Evolutionary conservation across 169 alveolate species (phyloP), one percentile per base, ranked within the genome.

Genomic region (Perkinsus marinus): DNA sequence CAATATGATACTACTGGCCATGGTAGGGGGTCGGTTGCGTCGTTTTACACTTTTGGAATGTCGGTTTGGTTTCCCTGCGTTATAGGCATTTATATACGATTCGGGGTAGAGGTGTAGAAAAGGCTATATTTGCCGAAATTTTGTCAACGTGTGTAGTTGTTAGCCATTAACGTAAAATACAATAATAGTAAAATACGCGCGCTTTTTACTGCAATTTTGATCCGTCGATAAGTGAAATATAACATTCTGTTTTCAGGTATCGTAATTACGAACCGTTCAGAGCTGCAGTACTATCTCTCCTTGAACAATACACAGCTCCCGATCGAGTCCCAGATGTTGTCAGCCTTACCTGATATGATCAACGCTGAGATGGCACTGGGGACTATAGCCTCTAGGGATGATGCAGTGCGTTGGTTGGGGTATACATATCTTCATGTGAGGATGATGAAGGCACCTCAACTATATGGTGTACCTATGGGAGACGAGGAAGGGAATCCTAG

Each of bases 1-100:
- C 99, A 98, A 93, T 99, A 96, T 95, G 99, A 99, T 97, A 98
- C 96, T 68, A 95, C 95, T 39, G 99, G 99, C 36, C 99, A 98
- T 94, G 99, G 79, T 57, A 26, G 22, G 79, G 26, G 7, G 79
- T 2, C 37, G 30, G 22, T 7, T 26, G 22, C 26, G n/a, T n/a
- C n/a, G n/a, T n/a, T n/a, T n/a, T n/a, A n/a, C n/a, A n/a, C n/a
- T n/a, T n/a, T n/a, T n/a, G n/a, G n/a, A n/a, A n/a, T n/a, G n/a
- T n/a, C n/a, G n/a, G n/a, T n/a, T n/a, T n/a, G n/a, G n/a, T n/a
- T n/a, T n/a, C n/a, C n/a, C n/a, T n/a, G n/a, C n/a, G n/a, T n/a
- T n/a, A n/a, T n/a, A n/a, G n/a, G n/a, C n/a, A n/a, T n/a, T n/a
- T n/a, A n/a, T n/a, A n/a, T n/a, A n/a, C n/a, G n/a, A n/a, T n/a